Percentiles rank a stretch among this genome's conserved stretches.
Conservation (phyloP, 495 filamentous ascomycete species). For the Apiosordaria backusii region DNA sequence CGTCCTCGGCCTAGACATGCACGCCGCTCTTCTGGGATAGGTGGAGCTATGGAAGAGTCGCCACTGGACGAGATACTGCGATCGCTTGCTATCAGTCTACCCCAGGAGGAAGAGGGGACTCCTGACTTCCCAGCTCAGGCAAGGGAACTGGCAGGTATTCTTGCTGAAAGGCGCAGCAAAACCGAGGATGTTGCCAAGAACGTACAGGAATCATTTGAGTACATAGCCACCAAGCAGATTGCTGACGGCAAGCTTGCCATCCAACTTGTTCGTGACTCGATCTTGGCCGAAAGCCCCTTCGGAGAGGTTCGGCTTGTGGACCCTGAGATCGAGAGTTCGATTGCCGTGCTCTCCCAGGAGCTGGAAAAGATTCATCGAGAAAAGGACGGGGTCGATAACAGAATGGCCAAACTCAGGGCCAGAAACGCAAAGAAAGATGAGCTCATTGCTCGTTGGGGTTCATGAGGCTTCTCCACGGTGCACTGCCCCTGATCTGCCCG, state of each 20-base stretch:
- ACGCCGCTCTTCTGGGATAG: conserved; percentile 31
- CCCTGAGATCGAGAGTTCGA: conserved; percentile 36
- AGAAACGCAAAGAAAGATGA: conserved; percentile 40
- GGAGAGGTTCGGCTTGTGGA: conserved; percentile 39
- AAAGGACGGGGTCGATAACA: conserved; percentile 28
- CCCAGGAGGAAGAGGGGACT: conserved; percentile 20
- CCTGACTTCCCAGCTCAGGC: conserved; percentile 15
- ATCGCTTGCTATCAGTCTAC: conserved; percentile 29
- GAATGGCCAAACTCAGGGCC: conserved; percentile 25
- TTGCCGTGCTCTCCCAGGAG: conserved; percentile 37
- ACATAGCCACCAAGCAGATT: conserved; percentile 33
- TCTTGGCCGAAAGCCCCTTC: conserved; percentile 42
- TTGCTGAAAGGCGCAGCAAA: conserved; percentile 35
- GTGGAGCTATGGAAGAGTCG: conserved; percentile 22
- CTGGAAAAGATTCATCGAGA: conserved; percentile 29
- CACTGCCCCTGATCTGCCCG: neutral
- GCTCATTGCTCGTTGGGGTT: conserved; percentile 39
- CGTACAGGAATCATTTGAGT: conserved; percentile 41
- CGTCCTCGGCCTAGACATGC: conserved; percentile 23
- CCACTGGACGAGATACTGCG: conserved; percentile 34
- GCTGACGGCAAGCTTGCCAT: conserved; percentile 39
- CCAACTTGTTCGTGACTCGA: conserved; percentile 40
- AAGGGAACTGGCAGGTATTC: conserved; percentile 18
- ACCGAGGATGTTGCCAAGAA: conserved; percentile 34
- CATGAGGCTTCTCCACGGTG: conserved; percentile 7